A percentile compares a stretch with the other conserved stretches of the same genome.
phyloP scores from a whole-genome alignment of 2,329 filamentous ascomycete species.

The Botryotinia globosa region DNA sequence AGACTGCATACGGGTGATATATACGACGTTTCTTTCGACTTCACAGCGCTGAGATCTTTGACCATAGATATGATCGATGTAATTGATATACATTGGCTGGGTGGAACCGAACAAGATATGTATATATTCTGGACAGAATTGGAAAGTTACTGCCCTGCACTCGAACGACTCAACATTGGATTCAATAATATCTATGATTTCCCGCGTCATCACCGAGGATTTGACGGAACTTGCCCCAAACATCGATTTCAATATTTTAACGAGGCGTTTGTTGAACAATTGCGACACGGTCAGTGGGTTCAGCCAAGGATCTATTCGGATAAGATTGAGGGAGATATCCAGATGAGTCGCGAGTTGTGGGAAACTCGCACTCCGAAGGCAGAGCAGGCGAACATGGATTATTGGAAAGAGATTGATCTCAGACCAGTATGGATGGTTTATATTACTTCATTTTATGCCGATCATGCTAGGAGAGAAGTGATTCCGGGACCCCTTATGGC shows the following conservation, averaged over 20 bases:
- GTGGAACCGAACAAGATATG: rapidly evolving
- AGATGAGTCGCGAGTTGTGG: not conserved
- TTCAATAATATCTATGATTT: not conserved
- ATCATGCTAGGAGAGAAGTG: no score
- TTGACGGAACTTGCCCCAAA: rapidly evolving
- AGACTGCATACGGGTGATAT: rapidly evolving
- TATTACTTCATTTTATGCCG: not conserved
- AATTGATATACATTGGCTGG: no score
- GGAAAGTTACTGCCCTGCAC: not conserved
- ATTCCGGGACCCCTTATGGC: not conserved
- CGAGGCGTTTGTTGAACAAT: not conserved
- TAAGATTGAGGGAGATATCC: not conserved
- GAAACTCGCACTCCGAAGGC: not conserved
- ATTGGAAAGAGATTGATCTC: not conserved
- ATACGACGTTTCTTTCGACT: not conserved
- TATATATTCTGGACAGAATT: not conserved
- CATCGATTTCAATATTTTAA: not conserved
- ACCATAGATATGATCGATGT: not conserved
- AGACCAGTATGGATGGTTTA: not conserved
- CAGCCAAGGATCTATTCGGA: rapidly evolving
- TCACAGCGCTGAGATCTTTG: not conserved
- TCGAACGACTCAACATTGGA: not conserved
- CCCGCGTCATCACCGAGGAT: rapidly evolving
- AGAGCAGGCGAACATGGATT: not conserved
- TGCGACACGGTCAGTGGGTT: not conserved